These are phyloP conservation scores for Closterium sp. DNA, from an alignment of 139 green algal species.

Conservation along the genomic window DNA sequence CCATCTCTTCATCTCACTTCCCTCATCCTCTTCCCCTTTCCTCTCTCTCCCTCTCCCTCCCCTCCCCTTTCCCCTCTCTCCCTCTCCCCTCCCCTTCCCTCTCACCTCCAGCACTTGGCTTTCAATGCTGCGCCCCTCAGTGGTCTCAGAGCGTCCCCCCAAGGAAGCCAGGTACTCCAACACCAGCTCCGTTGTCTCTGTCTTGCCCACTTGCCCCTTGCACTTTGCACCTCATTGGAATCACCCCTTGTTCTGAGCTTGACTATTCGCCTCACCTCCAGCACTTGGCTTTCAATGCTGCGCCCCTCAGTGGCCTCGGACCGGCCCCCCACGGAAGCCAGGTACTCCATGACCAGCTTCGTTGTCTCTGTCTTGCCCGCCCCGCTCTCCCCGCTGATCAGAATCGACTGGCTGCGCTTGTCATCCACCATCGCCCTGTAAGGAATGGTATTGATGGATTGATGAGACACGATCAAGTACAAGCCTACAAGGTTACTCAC, in stretches of 20 bases:
- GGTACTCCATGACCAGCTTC: constrained; percentile 77
- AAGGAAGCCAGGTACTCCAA: constrained; percentile 67
- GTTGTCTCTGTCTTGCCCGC: constrained; percentile 56
- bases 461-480: too few species aligned
- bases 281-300: constrained; percentile 42
- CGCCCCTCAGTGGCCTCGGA: constrained; percentile 8
- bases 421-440: constrained; percentile 23
- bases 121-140: constrained; percentile 32
- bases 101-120: constrained; percentile 46
- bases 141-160: constrained; percentile 10
- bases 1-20: too few species aligned
- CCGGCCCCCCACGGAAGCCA: constrained; percentile 24
- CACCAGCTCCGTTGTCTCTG: constrained; percentile 63
- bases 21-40: too few species aligned
- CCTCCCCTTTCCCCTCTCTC: too few species aligned
- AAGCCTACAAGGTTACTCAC: too few species aligned
- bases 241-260: background rate
- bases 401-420: constrained; percentile 50
- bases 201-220: constrained; percentile 32
- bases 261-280: constrained; percentile 15
- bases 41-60: too few species aligned
- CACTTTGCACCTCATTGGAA: too few species aligned
- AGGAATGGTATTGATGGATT: too few species aligned
- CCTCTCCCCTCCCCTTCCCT: too few species aligned
- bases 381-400: constrained; percentile 54